phyloP scores from a whole-genome alignment of 2,329 filamentous ascomycete genomes.

The Colletotrichum sp. region DNA sequence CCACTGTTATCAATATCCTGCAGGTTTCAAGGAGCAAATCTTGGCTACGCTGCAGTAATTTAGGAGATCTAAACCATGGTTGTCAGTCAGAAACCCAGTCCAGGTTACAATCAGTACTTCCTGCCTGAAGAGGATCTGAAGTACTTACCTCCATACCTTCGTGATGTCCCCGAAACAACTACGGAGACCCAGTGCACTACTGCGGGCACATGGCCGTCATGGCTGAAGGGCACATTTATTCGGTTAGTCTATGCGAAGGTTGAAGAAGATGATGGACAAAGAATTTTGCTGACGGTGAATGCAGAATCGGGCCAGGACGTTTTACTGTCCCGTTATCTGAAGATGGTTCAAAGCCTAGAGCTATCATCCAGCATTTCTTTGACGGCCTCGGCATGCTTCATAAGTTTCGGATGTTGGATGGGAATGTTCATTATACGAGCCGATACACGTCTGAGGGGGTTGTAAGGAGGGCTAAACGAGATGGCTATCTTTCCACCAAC shows the following conservation, averaged over 20 bases:
- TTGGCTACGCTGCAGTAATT: not conserved
- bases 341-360: conserved; percentile 21
- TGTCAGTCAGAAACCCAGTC: not conserved
- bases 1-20: not conserved
- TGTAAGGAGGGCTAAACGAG: conserved; percentile 12
- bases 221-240: conserved; percentile 20
- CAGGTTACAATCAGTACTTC: conserved; percentile 20
- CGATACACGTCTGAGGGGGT: conserved; percentile 20
- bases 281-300: not conserved
- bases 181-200: conserved; percentile 9
- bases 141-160: conserved; percentile 19
- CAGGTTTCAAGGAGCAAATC: not conserved
- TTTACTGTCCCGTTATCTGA: conserved; percentile 19
- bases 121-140: conserved; percentile 12
- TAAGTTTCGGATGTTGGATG: conserved; percentile 16
- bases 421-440: conserved; percentile 17
- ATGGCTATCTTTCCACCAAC: conserved; percentile 4
- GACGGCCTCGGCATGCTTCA: conserved; percentile 21
- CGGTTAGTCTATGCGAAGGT: not conserved
- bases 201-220: conserved; percentile 13
- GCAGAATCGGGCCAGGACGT: conserved; percentile 11
- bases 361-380: conserved; percentile 22
- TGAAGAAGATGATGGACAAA: not conserved
- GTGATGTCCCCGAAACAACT: conserved; percentile 19
- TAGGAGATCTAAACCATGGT: not conserved